Conservation (phyloP, 225 moss, liverwort and hornwort genomes). For the Lunularia cruciata region DNA sequence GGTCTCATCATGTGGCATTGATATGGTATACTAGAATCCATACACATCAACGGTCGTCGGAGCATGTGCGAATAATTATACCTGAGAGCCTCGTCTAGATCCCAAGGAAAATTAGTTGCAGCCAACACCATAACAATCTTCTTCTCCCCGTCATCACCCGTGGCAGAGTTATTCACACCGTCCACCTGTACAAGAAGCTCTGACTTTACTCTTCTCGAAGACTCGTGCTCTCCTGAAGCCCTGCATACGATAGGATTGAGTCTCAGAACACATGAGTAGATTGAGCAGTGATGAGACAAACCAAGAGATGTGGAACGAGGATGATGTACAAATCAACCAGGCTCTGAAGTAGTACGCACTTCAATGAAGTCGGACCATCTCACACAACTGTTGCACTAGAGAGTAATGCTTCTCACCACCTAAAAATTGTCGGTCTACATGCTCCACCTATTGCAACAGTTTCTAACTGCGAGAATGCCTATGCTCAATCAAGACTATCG, state of each 20-base stretch:
- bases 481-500: background rate
- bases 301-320: too few relatives aligned
- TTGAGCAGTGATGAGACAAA: too few relatives aligned
- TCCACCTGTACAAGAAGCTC: slow-evolving; percentile 99
- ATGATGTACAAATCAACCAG: too few relatives aligned
- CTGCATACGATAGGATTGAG: slow-evolving; percentile 44
- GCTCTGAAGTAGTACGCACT: too few relatives aligned
- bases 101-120: slow-evolving; percentile 99
- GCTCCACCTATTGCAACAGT: background rate
- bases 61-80: slow-evolving; percentile 16
- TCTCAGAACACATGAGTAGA: too few relatives aligned
- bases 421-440: too few relatives aligned
- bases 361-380: too few relatives aligned
- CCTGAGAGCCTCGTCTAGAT: slow-evolving; percentile 98
- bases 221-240: slow-evolving; percentile 94
- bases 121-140: slow-evolving; percentile 99
- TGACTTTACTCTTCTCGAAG: slow-evolving; percentile 97
- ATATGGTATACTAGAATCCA: background rate
- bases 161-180: slow-evolving; percentile 81
- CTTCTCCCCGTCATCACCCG: slow-evolving; percentile 88
- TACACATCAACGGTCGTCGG: background rate
- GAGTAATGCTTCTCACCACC: too few relatives aligned
- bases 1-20: background rate
- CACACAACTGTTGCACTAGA: too few relatives aligned
- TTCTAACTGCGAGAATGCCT: background rate